phyloP scores from a whole-genome alignment of 495 filamentous ascomycete genomes.

The Clavariopsis aquatica region DNA sequence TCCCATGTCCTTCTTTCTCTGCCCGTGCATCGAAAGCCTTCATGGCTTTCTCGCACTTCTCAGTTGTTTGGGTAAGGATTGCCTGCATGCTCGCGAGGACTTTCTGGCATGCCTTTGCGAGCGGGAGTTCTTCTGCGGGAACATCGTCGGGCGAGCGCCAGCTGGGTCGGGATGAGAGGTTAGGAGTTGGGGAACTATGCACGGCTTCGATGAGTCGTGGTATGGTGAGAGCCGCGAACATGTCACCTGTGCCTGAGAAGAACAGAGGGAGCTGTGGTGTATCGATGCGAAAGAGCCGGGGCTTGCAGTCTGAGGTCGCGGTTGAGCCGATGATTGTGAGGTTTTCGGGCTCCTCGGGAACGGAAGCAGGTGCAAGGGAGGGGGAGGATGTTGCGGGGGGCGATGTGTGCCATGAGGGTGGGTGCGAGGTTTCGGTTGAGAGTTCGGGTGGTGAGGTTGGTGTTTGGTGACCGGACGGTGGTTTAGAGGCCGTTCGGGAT shows the following conservation, averaged over 20 bases:
- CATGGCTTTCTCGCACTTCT: slow-evolving; percentile 62
- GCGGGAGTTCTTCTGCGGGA: slow-evolving; percentile 65
- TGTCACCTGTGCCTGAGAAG: slow-evolving; percentile 95
- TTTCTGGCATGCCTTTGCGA: slow-evolving; percentile 79
- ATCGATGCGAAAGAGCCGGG: slow-evolving; percentile 79
- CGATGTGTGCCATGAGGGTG: slow-evolving; percentile 18
- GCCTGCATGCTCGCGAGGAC: slow-evolving; percentile 92
- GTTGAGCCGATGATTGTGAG: slow-evolving; percentile 81
- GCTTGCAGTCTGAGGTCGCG: slow-evolving; percentile 56
- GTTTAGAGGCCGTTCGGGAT: slow-evolving; percentile 35
- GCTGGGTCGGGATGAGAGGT: slow-evolving; percentile 21
- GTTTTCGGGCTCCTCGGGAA: slow-evolving; percentile 39
- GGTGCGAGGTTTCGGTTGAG: slow-evolving; percentile 22
- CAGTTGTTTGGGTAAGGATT: slow-evolving; percentile 74
- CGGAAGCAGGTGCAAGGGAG: slow-evolving; percentile 1
- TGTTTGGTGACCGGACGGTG: slow-evolving; percentile 5
- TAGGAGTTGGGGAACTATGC: slow-evolving; percentile 40
- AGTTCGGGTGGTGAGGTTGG: slow-evolving; percentile 8
- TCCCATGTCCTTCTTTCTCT: slow-evolving; percentile 37
- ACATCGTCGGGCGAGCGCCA: slow-evolving; percentile 58
- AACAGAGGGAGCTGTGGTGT: slow-evolving; percentile 86
- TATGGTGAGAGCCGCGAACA: slow-evolving; percentile 91
- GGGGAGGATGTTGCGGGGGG: slow-evolving; percentile 1
- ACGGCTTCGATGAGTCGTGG: slow-evolving; percentile 87
- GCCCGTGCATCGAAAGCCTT: slow-evolving; percentile 35